Conservation (phyloP, 352 stramenopile genomes). For the Phytophthora sp. region DNA sequence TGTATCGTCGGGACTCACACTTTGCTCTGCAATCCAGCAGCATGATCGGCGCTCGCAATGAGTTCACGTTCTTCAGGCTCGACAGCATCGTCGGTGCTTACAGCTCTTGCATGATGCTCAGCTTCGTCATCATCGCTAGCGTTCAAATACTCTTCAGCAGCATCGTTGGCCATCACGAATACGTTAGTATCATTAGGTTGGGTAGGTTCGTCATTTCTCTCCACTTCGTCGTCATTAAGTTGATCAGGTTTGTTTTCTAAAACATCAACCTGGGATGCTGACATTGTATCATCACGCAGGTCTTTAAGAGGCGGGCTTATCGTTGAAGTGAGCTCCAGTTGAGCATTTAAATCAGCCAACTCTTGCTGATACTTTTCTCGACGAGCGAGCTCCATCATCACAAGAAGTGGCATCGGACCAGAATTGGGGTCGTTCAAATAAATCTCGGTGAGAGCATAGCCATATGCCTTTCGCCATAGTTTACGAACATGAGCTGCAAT, state of each 20-base stretch:
- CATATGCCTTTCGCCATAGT: conserved; percentile 66
- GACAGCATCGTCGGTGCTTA: no score
- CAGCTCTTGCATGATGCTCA: not conserved
- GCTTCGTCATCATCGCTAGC: not conserved
- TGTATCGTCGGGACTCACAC: no score
- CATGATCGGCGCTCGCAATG: no score
- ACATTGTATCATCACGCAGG: conserved; percentile 1
- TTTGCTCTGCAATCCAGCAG: not conserved
- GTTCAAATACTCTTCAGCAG: no score
- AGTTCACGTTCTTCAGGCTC: no score
- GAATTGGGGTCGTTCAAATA: conserved; percentile 56
- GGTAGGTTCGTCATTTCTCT: not conserved
- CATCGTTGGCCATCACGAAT: no score
- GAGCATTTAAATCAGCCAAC: conserved; percentile 38
- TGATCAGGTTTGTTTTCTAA: conserved; percentile 12
- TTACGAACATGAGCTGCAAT: conserved; percentile 51
- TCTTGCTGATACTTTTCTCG: conserved; percentile 43
- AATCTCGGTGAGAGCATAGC: conserved; percentile 59
- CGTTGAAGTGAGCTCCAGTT: conserved; percentile 49
- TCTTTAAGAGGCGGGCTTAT: conserved; percentile 1
- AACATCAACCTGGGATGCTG: conserved; percentile 25
- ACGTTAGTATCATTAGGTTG: not conserved
- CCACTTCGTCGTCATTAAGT: not conserved
- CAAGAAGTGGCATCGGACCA: conserved; percentile 56
- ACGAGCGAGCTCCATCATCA: conserved; percentile 68